Base-by-base conservation (phyloP, 2,329 filamentous ascomycete genomes). In the Ophiocordyceps robertsii region DNA sequence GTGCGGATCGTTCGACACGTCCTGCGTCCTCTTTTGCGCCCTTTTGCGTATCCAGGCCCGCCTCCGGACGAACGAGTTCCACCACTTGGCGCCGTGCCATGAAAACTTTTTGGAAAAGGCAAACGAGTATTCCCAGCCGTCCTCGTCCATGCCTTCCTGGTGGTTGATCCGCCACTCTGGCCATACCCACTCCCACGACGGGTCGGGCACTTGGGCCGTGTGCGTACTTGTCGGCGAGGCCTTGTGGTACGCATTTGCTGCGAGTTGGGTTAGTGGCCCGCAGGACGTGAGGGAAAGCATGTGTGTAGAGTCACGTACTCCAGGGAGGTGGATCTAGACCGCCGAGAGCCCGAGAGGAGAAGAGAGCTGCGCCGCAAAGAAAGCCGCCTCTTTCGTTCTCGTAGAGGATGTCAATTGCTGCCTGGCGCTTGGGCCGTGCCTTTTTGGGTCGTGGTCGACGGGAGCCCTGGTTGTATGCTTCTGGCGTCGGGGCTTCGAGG, bases 101-200 rank as follows among this genome's bases (percentile, higher is more conserved):
- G 79, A 77, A 50, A 84, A 87, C 36, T 65, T 69, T 46, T 73
- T 77, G 49, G 69, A 68, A 57, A 96, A 98, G 50, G 84, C 82
- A 58, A 95, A 88, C 14, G 86, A 92, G 62, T 98, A 98, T 58
- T 94, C 83, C 92, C 92, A 98, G 4, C 92, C 92, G 48, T 90
- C 84, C 47, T 90, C 82, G 54, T 96, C 92, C 32, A 62, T 52
- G 45, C 83, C 82, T 3, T 82, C 75, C 67, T 90, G 86, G 73
- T 86, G 67, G 45, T 76, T 72, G 50, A 82, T 55, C 27, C 66
- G 69, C 79, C 78, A 82, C 41, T 77, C 75, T 2, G 75, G 69
- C 76, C 77, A 82, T 2, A 66, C 78, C 92, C 92, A 98, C 57
- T 86, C 80, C 92, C 92, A 98, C 47, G 82, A 86, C 6, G 92